phyloP scores from a whole-genome alignment of 2,329 filamentous ascomycete species.

The Mollisia scopiformis region DNA sequence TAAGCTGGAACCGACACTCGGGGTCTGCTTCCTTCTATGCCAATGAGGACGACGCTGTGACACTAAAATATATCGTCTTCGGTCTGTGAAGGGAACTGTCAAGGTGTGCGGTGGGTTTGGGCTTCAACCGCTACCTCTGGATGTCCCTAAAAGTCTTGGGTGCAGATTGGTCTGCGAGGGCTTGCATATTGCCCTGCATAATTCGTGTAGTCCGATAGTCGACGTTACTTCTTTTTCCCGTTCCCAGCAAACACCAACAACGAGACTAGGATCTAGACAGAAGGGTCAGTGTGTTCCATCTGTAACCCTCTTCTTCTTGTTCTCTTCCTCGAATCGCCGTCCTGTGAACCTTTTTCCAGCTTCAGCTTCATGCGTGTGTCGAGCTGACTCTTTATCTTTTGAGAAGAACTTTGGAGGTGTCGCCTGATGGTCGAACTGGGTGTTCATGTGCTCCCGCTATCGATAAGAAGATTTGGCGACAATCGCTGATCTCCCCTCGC shows the following conservation, averaged over 20 bases:
- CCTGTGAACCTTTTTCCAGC: neutral
- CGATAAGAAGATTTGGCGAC: neutral
- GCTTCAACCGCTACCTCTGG: neutral
- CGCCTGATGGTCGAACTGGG: neutral
- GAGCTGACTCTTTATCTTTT: neutral
- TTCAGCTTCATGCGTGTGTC: neutral
- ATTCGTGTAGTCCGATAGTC: neutral
- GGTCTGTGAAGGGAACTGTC: neutral
- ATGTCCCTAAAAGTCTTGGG: neutral
- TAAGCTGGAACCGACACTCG: neutral
- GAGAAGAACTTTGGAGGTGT: neutral
- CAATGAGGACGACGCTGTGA: neutral
- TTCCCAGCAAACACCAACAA: neutral
- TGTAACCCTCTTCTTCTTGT: neutral
- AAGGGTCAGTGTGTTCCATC: neutral
- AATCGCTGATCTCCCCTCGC: neutral
- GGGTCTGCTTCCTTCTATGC: neutral
- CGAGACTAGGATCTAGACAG: neutral
- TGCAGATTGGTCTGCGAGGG: neutral
- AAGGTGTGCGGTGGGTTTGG: neutral
- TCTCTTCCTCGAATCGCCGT: neutral
- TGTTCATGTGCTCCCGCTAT: neutral
- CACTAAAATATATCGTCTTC: neutral
- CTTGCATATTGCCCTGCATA: slow-evolving; percentile 2
- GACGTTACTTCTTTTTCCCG: neutral